phyloP scores from a whole-genome alignment of 2,329 filamentous ascomycete species.

The Talaromyces islandicus region DNA sequence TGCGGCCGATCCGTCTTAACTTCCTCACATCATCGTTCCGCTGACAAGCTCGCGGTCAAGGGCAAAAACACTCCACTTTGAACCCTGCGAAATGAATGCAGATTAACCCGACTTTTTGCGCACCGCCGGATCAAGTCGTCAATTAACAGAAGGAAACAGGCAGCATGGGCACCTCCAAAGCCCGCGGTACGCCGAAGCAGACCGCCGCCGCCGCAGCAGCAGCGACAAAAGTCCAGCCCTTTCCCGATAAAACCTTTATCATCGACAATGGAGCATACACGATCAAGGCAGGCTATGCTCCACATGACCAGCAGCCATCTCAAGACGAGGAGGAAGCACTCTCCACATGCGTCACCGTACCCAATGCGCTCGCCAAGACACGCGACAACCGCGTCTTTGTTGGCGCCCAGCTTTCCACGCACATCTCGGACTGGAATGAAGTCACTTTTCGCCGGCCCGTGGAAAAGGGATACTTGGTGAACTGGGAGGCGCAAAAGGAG shows the following conservation, averaged over 20 bases:
- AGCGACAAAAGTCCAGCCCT: conserved; percentile 40
- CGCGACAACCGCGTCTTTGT: conserved; percentile 74
- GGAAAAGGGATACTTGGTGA: conserved; percentile 91
- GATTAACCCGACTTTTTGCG: background rate
- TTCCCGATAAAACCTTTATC: conserved; percentile 66
- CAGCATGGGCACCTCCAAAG: conserved; percentile 17
- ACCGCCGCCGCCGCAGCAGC: conserved; percentile 29
- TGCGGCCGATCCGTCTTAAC: background rate
- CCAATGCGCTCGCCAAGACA: conserved; percentile 83
- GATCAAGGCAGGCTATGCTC: conserved; percentile 78
- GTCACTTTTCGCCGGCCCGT: conserved; percentile 80
- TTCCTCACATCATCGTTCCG: background rate
- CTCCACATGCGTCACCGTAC: conserved; percentile 60
- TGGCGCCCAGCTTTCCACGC: conserved; percentile 63
- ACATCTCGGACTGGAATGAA: conserved; percentile 84
- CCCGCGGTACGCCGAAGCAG: conserved; percentile 41
- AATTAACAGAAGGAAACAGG: background rate
- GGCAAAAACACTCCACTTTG: background rate
- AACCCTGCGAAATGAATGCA: background rate
- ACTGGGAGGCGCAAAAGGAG: conserved; percentile 92
- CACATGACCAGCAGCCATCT: conserved; percentile 16
- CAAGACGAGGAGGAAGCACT: conserved; percentile 34
- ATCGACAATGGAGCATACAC: conserved; percentile 91
- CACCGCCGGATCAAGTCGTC: too few species aligned
- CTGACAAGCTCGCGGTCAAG: background rate